Evolutionary conservation across 1,284 basidiomycete species (phyloP).

Genomic region (Trichosporon asahii): DNA sequence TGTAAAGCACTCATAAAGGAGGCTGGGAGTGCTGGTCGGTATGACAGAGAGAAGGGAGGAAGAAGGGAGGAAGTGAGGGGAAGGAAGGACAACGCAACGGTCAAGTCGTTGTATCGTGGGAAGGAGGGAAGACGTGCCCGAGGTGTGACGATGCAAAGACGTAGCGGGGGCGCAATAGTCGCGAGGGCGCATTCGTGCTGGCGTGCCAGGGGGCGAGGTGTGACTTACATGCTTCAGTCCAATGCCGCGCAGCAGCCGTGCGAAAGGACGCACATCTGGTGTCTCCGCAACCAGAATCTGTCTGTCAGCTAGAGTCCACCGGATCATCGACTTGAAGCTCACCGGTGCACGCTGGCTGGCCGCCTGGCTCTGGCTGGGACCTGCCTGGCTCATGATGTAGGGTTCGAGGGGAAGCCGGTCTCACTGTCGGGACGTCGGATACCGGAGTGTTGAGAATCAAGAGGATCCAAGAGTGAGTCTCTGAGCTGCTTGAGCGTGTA

Average conservation of each 20-base stretch:
- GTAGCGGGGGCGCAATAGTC: background rate
- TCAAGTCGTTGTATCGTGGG: background rate
- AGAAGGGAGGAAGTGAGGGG: background rate
- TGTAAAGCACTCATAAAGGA: background rate
- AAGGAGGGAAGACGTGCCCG: background rate
- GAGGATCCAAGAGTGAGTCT: too few relatives aligned
- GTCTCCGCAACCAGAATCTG: conserved; percentile 74
- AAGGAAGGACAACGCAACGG: background rate
- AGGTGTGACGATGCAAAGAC: background rate
- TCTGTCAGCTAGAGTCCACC: background rate
- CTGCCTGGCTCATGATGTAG: background rate
- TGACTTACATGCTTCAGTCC: conserved; percentile 65
- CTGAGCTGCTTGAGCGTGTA: too few relatives aligned
- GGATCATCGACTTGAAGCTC: background rate
- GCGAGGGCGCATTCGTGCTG: background rate
- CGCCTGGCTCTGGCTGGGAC: background rate
- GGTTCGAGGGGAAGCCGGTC: too few relatives aligned
- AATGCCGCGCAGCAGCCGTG: conserved; percentile 69
- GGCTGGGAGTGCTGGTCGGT: too few relatives aligned
- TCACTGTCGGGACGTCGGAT: too few relatives aligned
- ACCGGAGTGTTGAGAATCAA: too few relatives aligned
- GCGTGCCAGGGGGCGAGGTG: background rate
- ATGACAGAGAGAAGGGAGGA: background rate
- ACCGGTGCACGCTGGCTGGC: background rate
- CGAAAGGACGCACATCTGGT: conserved; percentile 72